Evolutionary conservation across 106 monocot species (phyloP), one percentile per base, ranked within the genome.

Genomic region (Phalaenopsis aphrodite): DNA sequence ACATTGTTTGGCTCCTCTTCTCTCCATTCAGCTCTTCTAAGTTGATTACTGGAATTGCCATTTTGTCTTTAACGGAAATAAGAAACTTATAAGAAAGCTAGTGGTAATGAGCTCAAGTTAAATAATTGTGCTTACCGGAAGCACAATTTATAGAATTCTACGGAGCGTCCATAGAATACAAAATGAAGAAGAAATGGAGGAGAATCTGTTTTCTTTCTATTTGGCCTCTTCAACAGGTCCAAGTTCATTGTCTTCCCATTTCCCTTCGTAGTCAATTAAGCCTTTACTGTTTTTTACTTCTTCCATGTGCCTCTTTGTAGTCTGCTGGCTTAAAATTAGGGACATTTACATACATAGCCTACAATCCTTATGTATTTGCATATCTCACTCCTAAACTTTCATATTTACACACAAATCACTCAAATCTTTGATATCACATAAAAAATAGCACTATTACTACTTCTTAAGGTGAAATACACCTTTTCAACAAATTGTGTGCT

Each of bases 41-140:
- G 79, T 86, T 56, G 55, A 89, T 82, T 11, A 89, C 86, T 66
- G 86, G 84, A 42, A 89, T 84, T 18, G 1, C 84, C 86, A 89
- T 89, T n/a, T 43, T 16, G 16, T 19, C 19, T 45, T 36, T 14
- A 75, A 15, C 52, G 9, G 17, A 41, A 9, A 55, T 1, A 52
- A 52, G 12, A 52, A 52, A 52, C 12, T 52, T 1, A 45, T 46
- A 39, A 58, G 41, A 57, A 8, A 56, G n/a, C 0, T 42, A 39
- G 19, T 52, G 41, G 74, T 56, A 81, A 57, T 14, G 65, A 78
- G 56, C 55, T 57, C 64, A 65, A 65, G 55, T 39, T 78, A 30
- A 15, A 42, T 41, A 14, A 12, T 23, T 74, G 17, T 55, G 19
- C 56, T 81, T 42, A 56, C 41, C 49, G n/a, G 24, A 36, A 76